These are phyloP conservation scores for Kwoniella dejecticola DNA, from an alignment of 768 basidiomycete genomes.

Conservation along the genomic window DNA sequence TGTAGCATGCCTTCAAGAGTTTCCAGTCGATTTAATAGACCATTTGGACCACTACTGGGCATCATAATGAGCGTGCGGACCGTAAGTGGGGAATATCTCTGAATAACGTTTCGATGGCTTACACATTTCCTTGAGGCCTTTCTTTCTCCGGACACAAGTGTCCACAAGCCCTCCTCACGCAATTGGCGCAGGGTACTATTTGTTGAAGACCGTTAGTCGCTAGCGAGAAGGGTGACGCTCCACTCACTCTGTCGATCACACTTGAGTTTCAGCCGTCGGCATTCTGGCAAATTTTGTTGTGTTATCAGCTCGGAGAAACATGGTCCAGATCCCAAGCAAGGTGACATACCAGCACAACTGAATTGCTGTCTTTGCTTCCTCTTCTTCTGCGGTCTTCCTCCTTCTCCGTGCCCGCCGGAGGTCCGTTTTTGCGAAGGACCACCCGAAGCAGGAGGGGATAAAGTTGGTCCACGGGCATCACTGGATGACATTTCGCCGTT, in stretches of 20 bases:
- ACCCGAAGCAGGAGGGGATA: too few species aligned
- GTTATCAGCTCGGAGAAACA: background rate
- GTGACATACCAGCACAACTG: conserved; percentile 13
- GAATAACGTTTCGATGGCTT: background rate
- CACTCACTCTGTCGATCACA: conserved; percentile 23
- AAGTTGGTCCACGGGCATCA: too few species aligned
- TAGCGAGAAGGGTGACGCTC: background rate
- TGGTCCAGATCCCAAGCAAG: background rate
- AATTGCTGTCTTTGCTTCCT: conserved; percentile 10
- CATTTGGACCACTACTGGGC: background rate
- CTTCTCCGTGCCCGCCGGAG: background rate
- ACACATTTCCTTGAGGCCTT: conserved; percentile 2
- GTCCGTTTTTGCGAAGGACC: background rate
- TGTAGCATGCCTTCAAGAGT: conserved; percentile 1
- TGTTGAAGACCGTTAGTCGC: too few species aligned
- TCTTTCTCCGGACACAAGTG: conserved; percentile 23
- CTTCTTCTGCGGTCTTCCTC: background rate
- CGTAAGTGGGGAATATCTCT: background rate
- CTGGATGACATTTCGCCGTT: too few species aligned
- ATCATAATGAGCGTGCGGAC: background rate
- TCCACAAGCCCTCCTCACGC: conserved; percentile 19
- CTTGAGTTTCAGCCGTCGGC: conserved; percentile 30
- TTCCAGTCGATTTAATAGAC: background rate
- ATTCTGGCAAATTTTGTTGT: too few species aligned
- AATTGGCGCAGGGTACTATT: conserved; percentile 28